Conservation (phyloP, 2,329 filamentous ascomycete genomes). For the Colletotrichum viniferum region DNA sequence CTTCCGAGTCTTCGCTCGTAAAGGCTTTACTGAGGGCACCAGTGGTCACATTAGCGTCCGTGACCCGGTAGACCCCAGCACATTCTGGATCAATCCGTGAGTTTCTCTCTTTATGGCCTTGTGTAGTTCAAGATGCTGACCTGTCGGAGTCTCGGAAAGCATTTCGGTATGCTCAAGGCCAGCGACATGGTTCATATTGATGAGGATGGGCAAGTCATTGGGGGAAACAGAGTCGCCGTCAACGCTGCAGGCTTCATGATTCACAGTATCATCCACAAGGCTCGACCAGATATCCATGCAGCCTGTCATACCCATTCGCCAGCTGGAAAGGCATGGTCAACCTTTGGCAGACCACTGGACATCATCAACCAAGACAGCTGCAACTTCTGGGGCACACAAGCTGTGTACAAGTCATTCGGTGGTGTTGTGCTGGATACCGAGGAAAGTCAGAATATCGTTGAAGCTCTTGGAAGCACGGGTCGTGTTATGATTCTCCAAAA, state of each 20-base stretch:
- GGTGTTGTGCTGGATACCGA: neutral
- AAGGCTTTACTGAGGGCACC: slow-evolving; percentile 65
- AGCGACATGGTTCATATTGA: slow-evolving; percentile 67
- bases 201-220: slow-evolving; percentile 61
- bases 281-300: slow-evolving; percentile 62
- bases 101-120: neutral
- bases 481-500: slow-evolving; percentile 65
- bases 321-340: slow-evolving; percentile 64
- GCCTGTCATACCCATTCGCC: slow-evolving; percentile 66
- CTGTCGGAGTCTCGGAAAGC: slow-evolving; percentile 48
- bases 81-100: slow-evolving; percentile 57
- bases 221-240: slow-evolving; percentile 59
- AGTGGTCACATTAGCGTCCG: slow-evolving; percentile 68
- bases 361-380: slow-evolving; percentile 67
- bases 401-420: slow-evolving; percentile 52
- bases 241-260: slow-evolving; percentile 69
- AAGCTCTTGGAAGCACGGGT: slow-evolving; percentile 57
- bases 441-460: neutral
- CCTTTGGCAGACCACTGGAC: slow-evolving; percentile 61
- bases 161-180: slow-evolving; percentile 66
- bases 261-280: slow-evolving; percentile 64
- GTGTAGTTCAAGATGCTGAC: neutral
- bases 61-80: slow-evolving; percentile 61
- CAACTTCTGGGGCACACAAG: slow-evolving; percentile 61
- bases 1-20: slow-evolving; percentile 51